Conservation (phyloP, 441 rosid species). For the Melastoma candidum region DNA sequence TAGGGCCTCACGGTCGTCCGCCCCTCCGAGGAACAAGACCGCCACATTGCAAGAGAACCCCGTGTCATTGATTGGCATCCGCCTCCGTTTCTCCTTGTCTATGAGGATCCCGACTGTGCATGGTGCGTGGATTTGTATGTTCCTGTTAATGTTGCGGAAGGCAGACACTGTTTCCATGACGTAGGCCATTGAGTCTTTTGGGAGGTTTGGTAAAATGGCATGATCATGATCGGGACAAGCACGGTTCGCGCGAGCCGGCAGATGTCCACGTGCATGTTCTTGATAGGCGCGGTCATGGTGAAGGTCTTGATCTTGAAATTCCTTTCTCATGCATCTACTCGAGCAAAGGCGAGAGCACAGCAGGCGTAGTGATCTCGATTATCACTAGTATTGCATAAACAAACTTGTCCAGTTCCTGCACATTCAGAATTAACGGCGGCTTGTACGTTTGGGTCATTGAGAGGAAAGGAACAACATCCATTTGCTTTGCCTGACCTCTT, state of each 20-base stretch:
- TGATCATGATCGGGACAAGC: slow-evolving; percentile 17
- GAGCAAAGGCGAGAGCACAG: too few species aligned
- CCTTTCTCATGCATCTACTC: too few species aligned
- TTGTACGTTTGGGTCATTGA: too few species aligned
- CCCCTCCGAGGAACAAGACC: slow-evolving; percentile 33
- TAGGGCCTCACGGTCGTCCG: slow-evolving; percentile 31
- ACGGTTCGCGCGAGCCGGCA: slow-evolving; percentile 25
- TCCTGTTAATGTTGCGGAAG: slow-evolving; percentile 12
- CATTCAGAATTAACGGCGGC: too few species aligned
- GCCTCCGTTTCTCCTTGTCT: slow-evolving; percentile 10
- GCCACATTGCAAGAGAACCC: slow-evolving; percentile 13
- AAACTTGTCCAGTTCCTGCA: too few species aligned
- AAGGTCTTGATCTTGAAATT: slow-evolving; percentile 12
- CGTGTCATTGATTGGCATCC: slow-evolving; percentile 9
- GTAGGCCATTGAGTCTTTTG: slow-evolving; percentile 10
- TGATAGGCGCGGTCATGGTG: slow-evolving; percentile 24
- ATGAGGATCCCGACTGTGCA: slow-evolving; percentile 38
- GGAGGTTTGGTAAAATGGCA: slow-evolving; percentile 34
- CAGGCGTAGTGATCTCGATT: too few species aligned
- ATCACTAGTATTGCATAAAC: too few species aligned
- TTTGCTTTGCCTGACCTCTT: too few species aligned
- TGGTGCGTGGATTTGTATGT: slow-evolving; percentile 25
- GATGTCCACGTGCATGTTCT: slow-evolving; percentile 32
- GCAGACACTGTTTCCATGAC: slow-evolving; percentile 3
- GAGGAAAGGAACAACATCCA: too few species aligned